Base-by-base conservation (phyloP, 768 basidiomycete species). In the Solioccasus polychromus region DNA sequence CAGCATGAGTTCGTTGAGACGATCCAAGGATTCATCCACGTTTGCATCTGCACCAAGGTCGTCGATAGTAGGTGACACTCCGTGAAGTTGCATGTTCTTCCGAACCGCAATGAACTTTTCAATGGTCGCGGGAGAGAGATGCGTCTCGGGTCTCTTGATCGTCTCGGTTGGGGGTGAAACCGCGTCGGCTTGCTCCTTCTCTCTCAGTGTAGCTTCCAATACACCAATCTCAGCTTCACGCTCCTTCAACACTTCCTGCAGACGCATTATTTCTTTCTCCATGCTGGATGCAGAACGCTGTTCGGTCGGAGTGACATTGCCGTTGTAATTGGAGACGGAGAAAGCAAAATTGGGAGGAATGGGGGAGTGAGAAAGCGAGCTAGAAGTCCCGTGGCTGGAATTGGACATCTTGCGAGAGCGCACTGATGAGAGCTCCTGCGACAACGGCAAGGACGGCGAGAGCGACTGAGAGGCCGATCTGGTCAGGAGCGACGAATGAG, bases 401-500 rank as follows among this genome's bases (percentile, higher is more conserved):
- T 78, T 79, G 45, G 89, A 91, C 59, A 76, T 73, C 72, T 86
- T 86, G 78, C 87, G 88, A 73, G 83, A 88, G 62, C 84, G 85
- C 71, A 71, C 88, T 74, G 85, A 92, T 57, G 84, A 92, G 54
- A 92, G 79, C 78, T 91, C 92, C 92, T 97, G 93, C 74, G 93
- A 94, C 58, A 95, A 83, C 77, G 93, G 95, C 75, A 85, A 81
- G 67, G 92, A 93, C 70, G 93, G 83, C 78, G 89, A 91, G 74
- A 85, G 82, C 68, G 92, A 92, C 72, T 89, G 89, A 73, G 88
- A 91, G 55, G 85, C 81, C 82, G 91, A 92, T 79, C 88, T 90
- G 56, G 35, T 42, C 45, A 52, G 45, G 48, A 10, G 47, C 39
- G 39, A 47, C 17, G 11, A 1, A 20, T 63, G 40, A 63, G 52